These are phyloP conservation scores for Zoysia matrella DNA, from an alignment of 202 grass and related monocot species.

Conservation along the genomic window DNA sequence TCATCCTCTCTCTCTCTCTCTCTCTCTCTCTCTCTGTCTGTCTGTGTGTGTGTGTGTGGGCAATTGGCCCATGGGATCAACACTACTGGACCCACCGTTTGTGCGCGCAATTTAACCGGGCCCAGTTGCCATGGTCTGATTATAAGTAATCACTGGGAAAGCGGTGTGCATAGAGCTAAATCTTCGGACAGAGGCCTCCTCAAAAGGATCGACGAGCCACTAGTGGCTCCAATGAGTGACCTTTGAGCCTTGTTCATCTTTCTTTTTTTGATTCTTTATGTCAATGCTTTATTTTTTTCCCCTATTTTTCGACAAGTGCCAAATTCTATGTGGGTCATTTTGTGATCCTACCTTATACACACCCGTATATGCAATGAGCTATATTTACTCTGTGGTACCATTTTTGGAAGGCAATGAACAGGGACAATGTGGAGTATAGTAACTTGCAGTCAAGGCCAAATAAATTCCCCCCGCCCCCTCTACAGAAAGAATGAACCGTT, in stretches of 20 bases:
- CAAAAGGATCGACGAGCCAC: conserved; percentile 48
- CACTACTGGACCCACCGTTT: background rate
- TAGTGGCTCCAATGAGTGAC: conserved; percentile 21
- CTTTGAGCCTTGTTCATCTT: conserved; percentile 21
- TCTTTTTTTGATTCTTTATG: background rate
- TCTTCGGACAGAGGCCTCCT: conserved; percentile 31
- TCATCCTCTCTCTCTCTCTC: conserved; percentile 27
- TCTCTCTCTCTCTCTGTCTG: background rate
- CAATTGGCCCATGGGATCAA: conserved; percentile 1
- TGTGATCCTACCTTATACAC: conserved; percentile 12
- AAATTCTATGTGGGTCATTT: conserved; percentile 11
- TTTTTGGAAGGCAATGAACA: conserved; percentile 5
- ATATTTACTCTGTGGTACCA: conserved; percentile 29
- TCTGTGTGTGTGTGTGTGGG: background rate
- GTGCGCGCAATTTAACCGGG: background rate
- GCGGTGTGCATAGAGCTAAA: conserved; percentile 27
- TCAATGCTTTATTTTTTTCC: background rate
- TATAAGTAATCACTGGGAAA: background rate
- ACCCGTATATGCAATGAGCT: background rate
- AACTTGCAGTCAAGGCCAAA: conserved; percentile 29
- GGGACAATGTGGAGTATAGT: background rate
- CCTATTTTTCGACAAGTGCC: background rate
- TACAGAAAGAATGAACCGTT: conserved; percentile 37
- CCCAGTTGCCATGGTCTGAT: background rate
- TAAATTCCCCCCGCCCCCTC: conserved; percentile 18